phyloP scores from a whole-genome alignment of 1,284 basidiomycete species.

The Gymnopus androsaceus region DNA sequence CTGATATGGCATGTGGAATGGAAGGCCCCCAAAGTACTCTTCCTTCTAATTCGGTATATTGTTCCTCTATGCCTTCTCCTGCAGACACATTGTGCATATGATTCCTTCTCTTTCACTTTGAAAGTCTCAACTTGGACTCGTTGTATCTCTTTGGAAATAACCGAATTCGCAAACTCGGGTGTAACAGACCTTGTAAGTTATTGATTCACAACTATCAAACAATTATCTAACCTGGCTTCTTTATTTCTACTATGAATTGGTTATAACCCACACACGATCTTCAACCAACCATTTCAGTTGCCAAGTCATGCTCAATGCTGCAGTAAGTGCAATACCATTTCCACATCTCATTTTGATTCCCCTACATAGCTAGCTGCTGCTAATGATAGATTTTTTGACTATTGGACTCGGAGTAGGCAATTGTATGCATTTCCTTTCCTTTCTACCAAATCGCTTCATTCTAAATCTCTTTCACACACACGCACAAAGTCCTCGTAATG shows the following conservation, averaged over 20 bases:
- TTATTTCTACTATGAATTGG: not conserved
- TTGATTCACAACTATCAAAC: constrained; percentile 19
- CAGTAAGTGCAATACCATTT: too few species aligned
- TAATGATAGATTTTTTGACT: too few species aligned
- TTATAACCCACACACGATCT: too few species aligned
- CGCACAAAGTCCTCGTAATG: constrained; percentile 5
- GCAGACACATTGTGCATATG: constrained; percentile 38
- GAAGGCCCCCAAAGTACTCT: constrained; percentile 44
- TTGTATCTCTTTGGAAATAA: constrained; percentile 28
- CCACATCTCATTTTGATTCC: too few species aligned
- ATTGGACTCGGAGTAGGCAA: not conserved
- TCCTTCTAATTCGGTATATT: constrained; percentile 49
- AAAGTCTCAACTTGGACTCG: not conserved
- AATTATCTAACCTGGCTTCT: constrained; percentile 24
- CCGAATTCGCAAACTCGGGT: constrained; percentile 18
- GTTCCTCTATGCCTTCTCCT: constrained; percentile 41
- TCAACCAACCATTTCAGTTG: too few species aligned
- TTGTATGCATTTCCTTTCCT: too few species aligned
- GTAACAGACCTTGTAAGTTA: constrained; percentile 18
- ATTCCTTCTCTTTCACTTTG: not conserved
- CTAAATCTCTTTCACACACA: not conserved
- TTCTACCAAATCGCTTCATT: not conserved
- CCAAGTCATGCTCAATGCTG: too few species aligned
- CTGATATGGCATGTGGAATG: constrained; percentile 46
- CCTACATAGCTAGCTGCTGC: too few species aligned